Evolutionary conservation across 2,329 filamentous ascomycete species (phyloP), one percentile per base, ranked within the genome.

Genomic region (Apiospora koreana): DNA sequence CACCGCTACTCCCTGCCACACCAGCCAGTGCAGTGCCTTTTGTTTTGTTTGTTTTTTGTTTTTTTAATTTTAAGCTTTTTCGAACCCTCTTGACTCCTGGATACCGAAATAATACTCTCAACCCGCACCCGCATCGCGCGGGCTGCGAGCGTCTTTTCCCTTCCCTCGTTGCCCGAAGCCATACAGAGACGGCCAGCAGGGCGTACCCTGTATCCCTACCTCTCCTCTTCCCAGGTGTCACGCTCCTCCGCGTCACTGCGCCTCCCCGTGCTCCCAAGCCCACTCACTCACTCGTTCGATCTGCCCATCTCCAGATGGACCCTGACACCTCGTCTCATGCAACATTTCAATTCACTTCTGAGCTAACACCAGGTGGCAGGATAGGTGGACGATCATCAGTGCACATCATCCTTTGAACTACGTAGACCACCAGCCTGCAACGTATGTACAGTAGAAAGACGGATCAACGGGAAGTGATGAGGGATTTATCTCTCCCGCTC

Each of bases 311-410:
- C 54, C 10, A 35, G 50, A 35, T 35, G 35, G 35, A 35, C 35
- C 50, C 28, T 58, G 50, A 35, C 50, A 58, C 18, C 50, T 25
- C 14, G 28, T 31, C 50, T 9, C 50, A 58, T 58, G 50, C 31
- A 31, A 31, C 28, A 58, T 35, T 18, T 7, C 10, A 21, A 14
- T 7, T 21, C 68, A 45, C 42, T 58, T 58, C 31, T 1, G 62
- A 64, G 31, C 45, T 35, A 23, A 69, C 64, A 28, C 68, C 68
- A n/a, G 58, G 64, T 35, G 68, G 68, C 43, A 69, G 62, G 18
- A 58, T 5, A 58, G 23, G 12, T 16, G 48, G 12, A 43, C 41
- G 54, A 28, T 62, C 54, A 62, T 62, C 54, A 62, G 31, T 62
- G 54, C 54, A 62, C 9, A 18, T 62, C 54, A 38, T n/a, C 9